These are phyloP conservation scores for Astraeus odoratus DNA, from an alignment of 768 basidiomycete genomes.

Conservation along the genomic window DNA sequence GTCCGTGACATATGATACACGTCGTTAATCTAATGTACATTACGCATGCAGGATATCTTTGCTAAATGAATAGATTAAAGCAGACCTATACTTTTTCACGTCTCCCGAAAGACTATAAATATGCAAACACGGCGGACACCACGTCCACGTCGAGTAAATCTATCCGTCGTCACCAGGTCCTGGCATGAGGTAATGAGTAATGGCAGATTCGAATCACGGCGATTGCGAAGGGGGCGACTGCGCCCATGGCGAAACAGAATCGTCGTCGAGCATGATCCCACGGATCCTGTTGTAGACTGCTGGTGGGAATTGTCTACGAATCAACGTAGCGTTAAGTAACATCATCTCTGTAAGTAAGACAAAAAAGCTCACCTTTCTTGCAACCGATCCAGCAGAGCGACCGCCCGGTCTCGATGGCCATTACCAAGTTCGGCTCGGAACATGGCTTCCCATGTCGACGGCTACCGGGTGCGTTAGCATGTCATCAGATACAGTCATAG, in stretches of 20 bases:
- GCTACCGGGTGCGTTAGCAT: slow-evolving; percentile 34
- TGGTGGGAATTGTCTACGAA: slow-evolving; percentile 62
- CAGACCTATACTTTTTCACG: neutral
- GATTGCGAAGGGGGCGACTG: slow-evolving; percentile 11
- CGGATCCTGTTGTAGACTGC: slow-evolving; percentile 76
- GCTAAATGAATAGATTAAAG: slow-evolving; percentile 7
- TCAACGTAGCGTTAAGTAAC: slow-evolving; percentile 7
- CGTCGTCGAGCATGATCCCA: slow-evolving; percentile 66
- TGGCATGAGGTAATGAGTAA: neutral
- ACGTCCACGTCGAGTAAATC: no score
- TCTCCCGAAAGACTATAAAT: no score
- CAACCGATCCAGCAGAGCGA: slow-evolving; percentile 62
- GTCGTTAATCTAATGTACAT: slow-evolving; percentile 7
- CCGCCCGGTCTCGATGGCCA: slow-evolving; percentile 65
- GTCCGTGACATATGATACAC: slow-evolving; percentile 14
- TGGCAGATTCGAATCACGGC: slow-evolving; percentile 6
- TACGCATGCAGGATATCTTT: slow-evolving; percentile 6
- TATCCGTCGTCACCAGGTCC: no score
- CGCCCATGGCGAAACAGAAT: slow-evolving; percentile 44
- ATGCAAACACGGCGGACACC: no score
- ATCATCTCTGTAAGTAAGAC: neutral
- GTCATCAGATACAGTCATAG: neutral
- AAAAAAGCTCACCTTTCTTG: slow-evolving; percentile 52
- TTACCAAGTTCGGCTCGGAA: slow-evolving; percentile 82
- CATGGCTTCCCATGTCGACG: slow-evolving; percentile 95